Base-by-base conservation (phyloP, 768 basidiomycete species). In the Calocera viscosa region DNA sequence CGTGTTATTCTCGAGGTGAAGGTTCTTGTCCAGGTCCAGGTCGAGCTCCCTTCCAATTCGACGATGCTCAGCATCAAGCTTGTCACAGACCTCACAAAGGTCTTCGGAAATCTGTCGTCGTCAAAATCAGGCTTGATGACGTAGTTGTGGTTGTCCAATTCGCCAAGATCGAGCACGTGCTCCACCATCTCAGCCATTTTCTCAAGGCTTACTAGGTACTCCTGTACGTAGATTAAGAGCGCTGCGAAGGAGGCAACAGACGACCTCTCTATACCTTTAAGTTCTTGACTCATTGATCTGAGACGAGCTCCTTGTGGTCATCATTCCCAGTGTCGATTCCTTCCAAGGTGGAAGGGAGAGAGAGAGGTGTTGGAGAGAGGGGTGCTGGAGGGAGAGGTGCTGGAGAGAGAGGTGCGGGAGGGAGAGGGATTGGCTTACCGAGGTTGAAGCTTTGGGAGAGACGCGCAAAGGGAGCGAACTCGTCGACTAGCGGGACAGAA, bases 171-270 rank as follows among this genome's bases (percentile, higher is more conserved):
- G 47, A 99, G 84, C 0, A 95, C 97, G 69, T 91, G 86, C 74
- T 98, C 93, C 1, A 98, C 94, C 90, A 98, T 94, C 68, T 94
- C 90, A 1, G 83, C 80, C 71, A 94, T 95, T 73, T 91, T 91
- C 14, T 80, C 80, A 2, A 98, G 82, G 64, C 79, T 85, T 0
- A 74, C 75, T 19, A 83, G 77, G 69, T 84, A 82, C 69, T 86
- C 81, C 92, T 94, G 70, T n/a, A 41, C 10, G 35, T 26, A n/a
- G 22, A 49, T 32, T 63, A 8, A 53, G 34, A 28, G 24, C 35
- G 0, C n/a, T 26, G 17, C n/a, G n/a, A n/a, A n/a, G 24, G 14
- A 17, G 19, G n/a, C 41, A 60, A 1, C 34, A 39, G 28, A 14
- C 30, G 65, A 63, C 64, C 66, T 41, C 32, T 14, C 39, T 14